Evolutionary conservation across 305 asterid genomes (phyloP).

Genomic region (Fraxinus dipetala): DNA sequence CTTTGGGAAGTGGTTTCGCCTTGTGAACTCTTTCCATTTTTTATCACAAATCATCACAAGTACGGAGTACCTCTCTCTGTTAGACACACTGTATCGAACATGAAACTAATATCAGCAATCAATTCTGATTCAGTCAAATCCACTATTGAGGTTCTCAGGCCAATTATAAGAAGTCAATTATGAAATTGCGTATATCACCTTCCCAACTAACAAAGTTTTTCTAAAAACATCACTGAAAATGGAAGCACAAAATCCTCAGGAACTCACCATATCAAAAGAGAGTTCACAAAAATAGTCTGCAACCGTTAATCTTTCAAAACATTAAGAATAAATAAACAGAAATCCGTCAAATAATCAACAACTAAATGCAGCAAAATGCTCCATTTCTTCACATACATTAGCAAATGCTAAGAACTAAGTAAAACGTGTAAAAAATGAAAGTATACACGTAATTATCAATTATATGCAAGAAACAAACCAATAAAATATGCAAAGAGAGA

Average conservation of each 20-base stretch:
- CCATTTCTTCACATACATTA: not conserved
- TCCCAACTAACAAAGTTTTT: not conserved
- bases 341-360: not conserved
- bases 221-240: not conserved
- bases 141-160: not conserved
- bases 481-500: slow-evolving; percentile 11
- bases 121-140: slow-evolving; percentile 11
- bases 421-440: not conserved
- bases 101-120: slow-evolving; percentile 12
- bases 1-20: slow-evolving; percentile 49
- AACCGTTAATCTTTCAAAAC: not conserved
- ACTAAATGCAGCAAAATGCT: not conserved
- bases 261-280: not conserved
- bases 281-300: not conserved
- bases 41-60: slow-evolving; percentile 52
- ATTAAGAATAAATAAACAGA: not conserved
- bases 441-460: not conserved
- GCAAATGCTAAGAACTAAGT: not conserved
- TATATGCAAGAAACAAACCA: not conserved
- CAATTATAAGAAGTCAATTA: not conserved
- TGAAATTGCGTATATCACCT: not conserved
- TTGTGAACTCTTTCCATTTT: slow-evolving; percentile 68
- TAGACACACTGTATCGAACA: slow-evolving; percentile 31
- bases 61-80: slow-evolving; percentile 13
- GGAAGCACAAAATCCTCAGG: not conserved